Base-by-base conservation (phyloP, 2,329 filamentous ascomycete genomes). In the Plectosphaerella plurivora region DNA sequence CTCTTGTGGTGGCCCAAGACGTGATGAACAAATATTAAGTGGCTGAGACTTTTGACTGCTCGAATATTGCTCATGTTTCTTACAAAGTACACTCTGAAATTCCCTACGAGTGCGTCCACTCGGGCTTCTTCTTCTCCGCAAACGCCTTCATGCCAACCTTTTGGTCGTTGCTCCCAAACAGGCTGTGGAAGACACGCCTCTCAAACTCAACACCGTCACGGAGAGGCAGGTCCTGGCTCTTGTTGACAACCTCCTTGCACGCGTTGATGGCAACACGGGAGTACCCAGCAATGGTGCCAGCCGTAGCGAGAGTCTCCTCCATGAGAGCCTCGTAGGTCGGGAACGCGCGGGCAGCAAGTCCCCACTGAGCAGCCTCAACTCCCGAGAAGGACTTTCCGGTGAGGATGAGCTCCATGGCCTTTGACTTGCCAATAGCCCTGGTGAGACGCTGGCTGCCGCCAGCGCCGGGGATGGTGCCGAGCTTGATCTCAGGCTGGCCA, bases 101-200 rank as follows among this genome's bases (percentile, higher is more conserved):
- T 12, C 28, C 28, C 22, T 81, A 95, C 67, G 90, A 84, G 69
- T 97, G 79, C 56, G 81, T 85, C 93, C 94, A 99, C 69, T 94
- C 85, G 0, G 94, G 75, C 81, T 95, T 95, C 75, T 89, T 84
- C 84, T 97, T 97, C 73, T 92, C 89, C 2, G 89, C 88, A 78
- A 99, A 99, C 12, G 94, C 94, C 68, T 86, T 86, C 94, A 97
- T 85, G 70, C 91, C 92, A 69, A 97, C 89, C 79, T 97, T 99
- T 74, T 99, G 94, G 71, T 99, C 94, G 73, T 90, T 83, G 68
- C 88, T 96, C 20, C 93, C 94, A 74, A 99, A 99, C 64, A 97
- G 66, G 24, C 86, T 82, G 72, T 99, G 94, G 78, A 99, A 99
- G 35, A 97, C 80, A 50, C 92, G 83, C 66, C 94, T 81, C 81